Evolutionary conservation across 345 rosid genomes (phyloP), one percentile per base, ranked within the genome.

Genomic region (Citrus unshiu): DNA sequence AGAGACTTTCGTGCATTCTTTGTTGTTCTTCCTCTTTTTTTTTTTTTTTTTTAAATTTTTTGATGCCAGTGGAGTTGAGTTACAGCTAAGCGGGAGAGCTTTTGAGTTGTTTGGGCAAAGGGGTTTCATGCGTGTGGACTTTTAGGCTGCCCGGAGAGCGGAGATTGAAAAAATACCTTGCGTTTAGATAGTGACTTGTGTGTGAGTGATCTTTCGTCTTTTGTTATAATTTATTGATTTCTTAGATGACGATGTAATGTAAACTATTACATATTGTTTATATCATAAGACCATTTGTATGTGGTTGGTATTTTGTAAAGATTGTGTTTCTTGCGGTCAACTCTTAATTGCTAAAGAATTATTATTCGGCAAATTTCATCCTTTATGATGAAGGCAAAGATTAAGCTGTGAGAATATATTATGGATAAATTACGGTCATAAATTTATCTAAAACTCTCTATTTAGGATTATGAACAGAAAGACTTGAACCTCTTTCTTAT

Each of bases 71-170:
- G 78, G 30, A 60, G 70, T 74, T 70, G 85, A 70, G 78, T 82
- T 77, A 86, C 91, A 88, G 90, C 90, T 88, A 70, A 82, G 80
- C 86, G 88, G 89, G 85, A 84, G 84, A 84, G 87, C 76, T 79
- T 81, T 68, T 29, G 77, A 56, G 68, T 37, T 71, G 66, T 34
- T 60, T 8, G 62, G 82, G 84, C 77, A 80, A 6, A 54, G 68
- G 32, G 32, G 54, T 73, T 4, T 46, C 51, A 13, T 13, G 5
- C 51, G 60, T 51, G 76, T 77, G 76, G 81, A 80, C 78, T 81
- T 76, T 61, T 78, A 73, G 78, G 84, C 73, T 83, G 81, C 85
- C 88, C 83, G 25, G 0, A 40, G 22, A 18, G 87, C 83, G 25
- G 0, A 35, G 2, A 54, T 19, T 18, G 7, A 0, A 54, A 43